Percentiles rank a stretch among this genome's conserved stretches.
These are phyloP conservation scores for Ceratobasidium sp. DNA, from an alignment of 1,284 basidiomycete genomes.

Conservation along the genomic window DNA sequence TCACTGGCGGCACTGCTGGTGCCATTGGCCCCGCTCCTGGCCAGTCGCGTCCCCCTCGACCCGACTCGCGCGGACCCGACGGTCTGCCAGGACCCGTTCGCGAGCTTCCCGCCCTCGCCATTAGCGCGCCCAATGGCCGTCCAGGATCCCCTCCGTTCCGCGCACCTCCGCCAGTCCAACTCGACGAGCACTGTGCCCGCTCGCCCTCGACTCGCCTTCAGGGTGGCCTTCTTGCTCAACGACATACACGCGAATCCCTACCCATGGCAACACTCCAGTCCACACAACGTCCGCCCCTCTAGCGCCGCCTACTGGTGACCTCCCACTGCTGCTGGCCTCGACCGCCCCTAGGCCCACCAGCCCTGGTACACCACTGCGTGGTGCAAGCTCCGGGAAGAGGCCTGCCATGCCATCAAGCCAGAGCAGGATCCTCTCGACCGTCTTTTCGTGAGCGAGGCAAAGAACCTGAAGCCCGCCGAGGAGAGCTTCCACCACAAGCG, in stretches of 20 bases:
- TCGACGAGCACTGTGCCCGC: no score
- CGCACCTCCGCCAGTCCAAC: no score
- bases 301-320: conserved; percentile 33
- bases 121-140: no score
- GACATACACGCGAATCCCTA: conserved; percentile 29
- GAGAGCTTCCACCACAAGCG: conserved; percentile 8
- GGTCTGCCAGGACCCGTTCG: no score
- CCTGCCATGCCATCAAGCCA: conserved; percentile 23
- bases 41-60: no score
- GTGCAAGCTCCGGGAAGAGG: conserved; percentile 32
- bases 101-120: no score
- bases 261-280: conserved; percentile 22
- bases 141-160: no score
- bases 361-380: conserved; percentile 5
- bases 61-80: no score
- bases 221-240: neutral
- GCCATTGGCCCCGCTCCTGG: no score
- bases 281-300: conserved; percentile 8
- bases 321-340: conserved; percentile 24
- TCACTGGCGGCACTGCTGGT: no score
- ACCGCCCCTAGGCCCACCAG: conserved; percentile 14
- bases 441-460: conserved; percentile 30
- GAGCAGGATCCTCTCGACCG: conserved; percentile 40
- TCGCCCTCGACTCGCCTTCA: no score
- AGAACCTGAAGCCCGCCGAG: conserved; percentile 36